phyloP scores from a whole-genome alignment of 2,329 filamentous ascomycete species.

The Venturia nashicola region DNA sequence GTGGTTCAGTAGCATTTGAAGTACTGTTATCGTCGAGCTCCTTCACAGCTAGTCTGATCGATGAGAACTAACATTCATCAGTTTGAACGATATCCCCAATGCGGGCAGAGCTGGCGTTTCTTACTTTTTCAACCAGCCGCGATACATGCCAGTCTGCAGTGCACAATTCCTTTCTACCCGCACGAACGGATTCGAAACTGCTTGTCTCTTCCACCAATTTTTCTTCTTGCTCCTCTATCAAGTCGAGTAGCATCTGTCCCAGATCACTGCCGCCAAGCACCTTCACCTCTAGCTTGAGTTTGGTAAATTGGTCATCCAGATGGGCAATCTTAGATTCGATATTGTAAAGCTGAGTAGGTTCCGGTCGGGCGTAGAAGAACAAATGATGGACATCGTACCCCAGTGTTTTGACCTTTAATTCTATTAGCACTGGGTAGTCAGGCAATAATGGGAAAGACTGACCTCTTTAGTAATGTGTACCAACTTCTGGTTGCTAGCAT shows the following conservation, averaged over 20 bases:
- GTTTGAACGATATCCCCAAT: not conserved
- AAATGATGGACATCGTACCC: not conserved
- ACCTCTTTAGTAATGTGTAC: not conserved
- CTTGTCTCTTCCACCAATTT: not conserved
- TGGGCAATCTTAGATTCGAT: not conserved
- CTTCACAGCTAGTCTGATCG: not conserved
- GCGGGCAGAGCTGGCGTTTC: not conserved
- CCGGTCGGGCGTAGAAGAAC: not conserved
- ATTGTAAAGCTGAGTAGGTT: not conserved
- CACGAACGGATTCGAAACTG: not conserved
- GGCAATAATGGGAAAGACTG: not conserved
- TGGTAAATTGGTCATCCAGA: not conserved
- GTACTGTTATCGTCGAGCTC: not conserved
- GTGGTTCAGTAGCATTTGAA: not conserved
- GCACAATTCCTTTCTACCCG: not conserved
- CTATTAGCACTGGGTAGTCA: not conserved
- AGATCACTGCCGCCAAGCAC: not conserved
- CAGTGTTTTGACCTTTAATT: not conserved
- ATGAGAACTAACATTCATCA: not conserved
- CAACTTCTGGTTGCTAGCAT: not conserved
- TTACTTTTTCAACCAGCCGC: not conserved
- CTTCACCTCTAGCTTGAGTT: not conserved
- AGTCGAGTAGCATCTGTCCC: not conserved
- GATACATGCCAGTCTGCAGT: not conserved
- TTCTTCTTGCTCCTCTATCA: not conserved